Evolutionary conservation across 345 rosid genomes (phyloP), one percentile per base, ranked within the genome.

Genomic region (Capsella bursapastoris): DNA sequence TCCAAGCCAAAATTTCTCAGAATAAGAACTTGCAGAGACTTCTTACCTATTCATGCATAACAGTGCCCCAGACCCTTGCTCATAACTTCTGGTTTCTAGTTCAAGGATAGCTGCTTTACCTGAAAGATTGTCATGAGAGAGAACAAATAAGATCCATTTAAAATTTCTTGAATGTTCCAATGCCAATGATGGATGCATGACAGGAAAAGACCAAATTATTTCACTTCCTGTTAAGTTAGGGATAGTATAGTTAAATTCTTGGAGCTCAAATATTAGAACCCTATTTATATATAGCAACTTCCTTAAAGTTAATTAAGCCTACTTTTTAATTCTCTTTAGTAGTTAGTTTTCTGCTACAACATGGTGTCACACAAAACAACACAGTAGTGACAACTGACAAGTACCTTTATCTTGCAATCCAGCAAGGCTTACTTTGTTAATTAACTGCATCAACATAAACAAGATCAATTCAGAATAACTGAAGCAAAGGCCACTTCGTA

Each of bases 321-420:
- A 57, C 61, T 7, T 57, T n/a, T n/a, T 0, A 57, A 7, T 57
- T 57, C 12, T 57, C 41, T 32, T 35, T 16, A 35, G 63, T 34
- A 58, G 7, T 15, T 9, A 8, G 63, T 35, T 15, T 16, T 58
- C 63, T 58, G 14, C 27, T 32, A 1, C n/a, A 57, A 32, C 4
- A 1, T 57, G 29, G 64, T 29, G 18, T 29, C n/a, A 14, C 49
- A 41, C 16, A 51, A 51, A 52, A 34, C 7, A 63, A 13, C 53
- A 53, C 41, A 16, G 40, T 32, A 50, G 9, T 35, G 28, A 27
- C 13, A 73, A 50, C 7, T 35, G 28, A 27, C 13, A 73, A 32
- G 12, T 68, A 89, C 97, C 99, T 89, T 95, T 95, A 80, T 95
- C 97, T 76, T 91, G 98, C 79, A 91, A 62, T 57, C 97, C 95